phyloP scores from a whole-genome alignment of 352 stramenopile species.

The Stephanocyclus meneghinianus region DNA sequence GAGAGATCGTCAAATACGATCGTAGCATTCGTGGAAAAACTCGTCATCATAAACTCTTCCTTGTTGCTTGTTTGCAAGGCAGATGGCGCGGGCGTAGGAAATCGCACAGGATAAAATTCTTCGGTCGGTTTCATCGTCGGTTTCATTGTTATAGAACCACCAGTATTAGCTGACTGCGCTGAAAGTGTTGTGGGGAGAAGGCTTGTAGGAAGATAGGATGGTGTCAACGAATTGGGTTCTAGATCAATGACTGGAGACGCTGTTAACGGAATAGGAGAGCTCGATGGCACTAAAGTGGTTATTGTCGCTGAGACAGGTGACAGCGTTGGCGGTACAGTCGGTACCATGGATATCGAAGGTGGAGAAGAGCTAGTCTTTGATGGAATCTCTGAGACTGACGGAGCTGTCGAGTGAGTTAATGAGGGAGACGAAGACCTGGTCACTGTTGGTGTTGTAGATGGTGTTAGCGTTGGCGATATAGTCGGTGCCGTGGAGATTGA shows the following conservation, averaged over 20 bases:
- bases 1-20: conserved; percentile 19
- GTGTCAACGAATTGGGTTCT: neutral
- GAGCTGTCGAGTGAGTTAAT: neutral
- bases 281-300: conserved; percentile 7
- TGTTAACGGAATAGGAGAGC: neutral
- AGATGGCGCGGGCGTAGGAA: conserved; percentile 4
- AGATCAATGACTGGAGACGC: neutral
- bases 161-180: neutral
- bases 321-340: no score
- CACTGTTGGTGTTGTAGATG: no score
- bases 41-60: neutral
- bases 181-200: no score
- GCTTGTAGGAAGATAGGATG: no score
- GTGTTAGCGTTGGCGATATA: no score
- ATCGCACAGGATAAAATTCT: neutral
- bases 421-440: neutral
- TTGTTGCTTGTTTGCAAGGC: neutral
- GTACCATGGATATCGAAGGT: no score
- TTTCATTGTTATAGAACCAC: neutral
- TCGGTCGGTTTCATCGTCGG: neutral
- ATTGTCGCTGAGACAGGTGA: neutral
- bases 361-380: no score
- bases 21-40: conserved; percentile 14
- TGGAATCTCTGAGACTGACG: neutral
- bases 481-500: no score